Conservation (phyloP, 2,329 filamentous ascomycete species). For the Hymenoscyphus occultus region DNA sequence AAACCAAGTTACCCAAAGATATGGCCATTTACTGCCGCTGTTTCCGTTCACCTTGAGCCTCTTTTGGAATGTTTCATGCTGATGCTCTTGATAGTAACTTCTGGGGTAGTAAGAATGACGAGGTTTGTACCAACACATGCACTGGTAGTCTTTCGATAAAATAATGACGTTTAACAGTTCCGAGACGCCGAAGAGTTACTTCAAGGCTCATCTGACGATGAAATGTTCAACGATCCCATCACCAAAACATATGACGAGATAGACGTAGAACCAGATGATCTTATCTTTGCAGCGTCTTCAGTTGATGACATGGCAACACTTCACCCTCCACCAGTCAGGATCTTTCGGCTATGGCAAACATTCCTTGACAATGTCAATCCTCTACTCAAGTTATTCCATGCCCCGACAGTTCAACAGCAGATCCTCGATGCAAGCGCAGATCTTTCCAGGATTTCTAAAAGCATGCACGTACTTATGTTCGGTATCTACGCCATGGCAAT, state of each 20-base stretch:
- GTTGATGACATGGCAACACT: conserved; percentile 44
- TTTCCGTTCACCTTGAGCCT: background rate
- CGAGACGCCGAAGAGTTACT: conserved; percentile 35
- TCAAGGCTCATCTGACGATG: conserved; percentile 34
- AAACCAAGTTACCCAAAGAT: too few species aligned
- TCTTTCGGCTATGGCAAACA: conserved; percentile 65
- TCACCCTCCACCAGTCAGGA: conserved; percentile 57
- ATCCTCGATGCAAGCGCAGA: conserved; percentile 61
- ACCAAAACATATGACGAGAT: conserved; percentile 33
- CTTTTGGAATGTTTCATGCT: background rate
- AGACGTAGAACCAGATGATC: conserved; percentile 25
- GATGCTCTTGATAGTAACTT: conserved; percentile 16
- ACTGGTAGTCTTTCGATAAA: background rate
- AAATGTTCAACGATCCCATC: conserved; percentile 23
- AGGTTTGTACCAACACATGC: conserved; percentile 9
- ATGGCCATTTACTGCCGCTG: too few species aligned
- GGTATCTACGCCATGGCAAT: conserved; percentile 59
- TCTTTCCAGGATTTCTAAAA: conserved; percentile 42
- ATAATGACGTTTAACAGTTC: conserved; percentile 24
- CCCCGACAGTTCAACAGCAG: conserved; percentile 60
- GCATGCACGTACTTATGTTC: conserved; percentile 67
- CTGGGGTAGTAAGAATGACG: conserved; percentile 19
- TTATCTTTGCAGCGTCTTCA: conserved; percentile 48
- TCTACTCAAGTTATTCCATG: conserved; percentile 65
- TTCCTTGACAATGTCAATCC: conserved; percentile 70